These are phyloP conservation scores for Nannochloropsis salina DNA, from an alignment of 108 stramenopile species.

Conservation along the genomic window DNA sequence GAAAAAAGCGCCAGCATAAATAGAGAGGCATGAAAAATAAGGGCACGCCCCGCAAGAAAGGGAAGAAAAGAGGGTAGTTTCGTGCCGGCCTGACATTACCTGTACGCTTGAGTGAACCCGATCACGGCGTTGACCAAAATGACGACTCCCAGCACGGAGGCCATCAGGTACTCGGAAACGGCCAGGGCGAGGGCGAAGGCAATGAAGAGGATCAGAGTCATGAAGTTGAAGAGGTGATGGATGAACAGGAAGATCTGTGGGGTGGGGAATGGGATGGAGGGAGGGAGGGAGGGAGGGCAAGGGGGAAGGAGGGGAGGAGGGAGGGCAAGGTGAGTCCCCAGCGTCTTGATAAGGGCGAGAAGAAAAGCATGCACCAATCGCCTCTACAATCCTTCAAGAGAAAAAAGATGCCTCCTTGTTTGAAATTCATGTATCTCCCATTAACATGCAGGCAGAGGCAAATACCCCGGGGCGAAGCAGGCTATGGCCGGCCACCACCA, in stretches of 20 bases:
- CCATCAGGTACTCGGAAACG: neutral
- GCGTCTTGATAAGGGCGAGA: too few relatives aligned
- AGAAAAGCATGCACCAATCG: too few relatives aligned
- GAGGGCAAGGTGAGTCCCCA: neutral
- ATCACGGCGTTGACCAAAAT: neutral
- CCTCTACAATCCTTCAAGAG: too few relatives aligned
- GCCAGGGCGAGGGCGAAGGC: neutral
- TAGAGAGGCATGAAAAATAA: neutral
- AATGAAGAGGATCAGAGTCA: slow-evolving; percentile 18
- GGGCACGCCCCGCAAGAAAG: neutral
- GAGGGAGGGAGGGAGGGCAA: neutral
- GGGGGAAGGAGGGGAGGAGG: neutral
- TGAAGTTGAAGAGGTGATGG: neutral
- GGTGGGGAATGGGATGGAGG: neutral
- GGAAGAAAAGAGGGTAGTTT: neutral
- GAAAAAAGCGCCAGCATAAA: neutral
- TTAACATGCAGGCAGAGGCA: too few relatives aligned
- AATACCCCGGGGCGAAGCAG: too few relatives aligned
- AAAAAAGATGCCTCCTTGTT: too few relatives aligned
- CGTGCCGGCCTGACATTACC: neutral
- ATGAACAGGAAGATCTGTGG: neutral
- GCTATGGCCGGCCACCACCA: too few relatives aligned
- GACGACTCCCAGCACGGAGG: neutral
- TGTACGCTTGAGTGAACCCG: neutral
- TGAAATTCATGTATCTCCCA: too few relatives aligned